These are phyloP conservation scores for Dispira simplex DNA, from an alignment of 192 early-diverging fungal species.

Conservation along the genomic window DNA sequence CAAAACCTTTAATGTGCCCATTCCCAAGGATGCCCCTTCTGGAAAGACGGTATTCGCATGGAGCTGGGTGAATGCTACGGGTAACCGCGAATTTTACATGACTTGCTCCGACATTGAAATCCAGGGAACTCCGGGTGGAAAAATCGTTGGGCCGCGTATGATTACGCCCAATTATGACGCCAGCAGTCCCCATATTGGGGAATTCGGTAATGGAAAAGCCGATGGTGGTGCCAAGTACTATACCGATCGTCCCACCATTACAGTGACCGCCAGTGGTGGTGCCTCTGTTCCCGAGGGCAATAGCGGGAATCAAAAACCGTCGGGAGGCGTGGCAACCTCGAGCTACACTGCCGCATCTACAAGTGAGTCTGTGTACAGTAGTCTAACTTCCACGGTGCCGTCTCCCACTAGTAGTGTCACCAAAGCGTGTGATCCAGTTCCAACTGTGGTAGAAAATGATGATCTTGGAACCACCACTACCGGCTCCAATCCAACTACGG, in stretches of 20 bases:
- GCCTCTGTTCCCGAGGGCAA: background rate
- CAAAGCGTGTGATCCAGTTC: background rate
- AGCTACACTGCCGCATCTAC: background rate
- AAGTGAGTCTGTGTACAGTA: background rate
- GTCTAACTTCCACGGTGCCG: background rate
- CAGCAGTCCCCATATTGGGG: slow-evolving; percentile 5
- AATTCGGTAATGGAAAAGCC: slow-evolving; percentile 3
- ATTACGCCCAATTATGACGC: slow-evolving; percentile 9
- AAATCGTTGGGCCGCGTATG: slow-evolving; percentile 14
- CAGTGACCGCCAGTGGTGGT: background rate
- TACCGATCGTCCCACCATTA: slow-evolving; percentile 1
- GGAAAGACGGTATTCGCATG: slow-evolving; percentile 16
- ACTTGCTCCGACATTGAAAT: slow-evolving; percentile 23
- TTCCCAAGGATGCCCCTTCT: slow-evolving; percentile 15
- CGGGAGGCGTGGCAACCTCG: background rate
- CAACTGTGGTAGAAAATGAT: background rate
- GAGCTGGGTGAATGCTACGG: slow-evolving; percentile 22
- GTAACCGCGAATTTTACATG: slow-evolving; percentile 27
- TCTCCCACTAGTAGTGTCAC: background rate
- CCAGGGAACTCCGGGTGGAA: slow-evolving; percentile 1
- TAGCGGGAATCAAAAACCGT: background rate
- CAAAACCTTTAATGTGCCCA: slow-evolving; percentile 13
- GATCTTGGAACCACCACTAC: background rate
- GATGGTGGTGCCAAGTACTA: slow-evolving; percentile 11
- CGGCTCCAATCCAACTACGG: background rate